Evolutionary conservation across 257 asterid genomes (phyloP).

Genomic region (Solanum rostratum): DNA sequence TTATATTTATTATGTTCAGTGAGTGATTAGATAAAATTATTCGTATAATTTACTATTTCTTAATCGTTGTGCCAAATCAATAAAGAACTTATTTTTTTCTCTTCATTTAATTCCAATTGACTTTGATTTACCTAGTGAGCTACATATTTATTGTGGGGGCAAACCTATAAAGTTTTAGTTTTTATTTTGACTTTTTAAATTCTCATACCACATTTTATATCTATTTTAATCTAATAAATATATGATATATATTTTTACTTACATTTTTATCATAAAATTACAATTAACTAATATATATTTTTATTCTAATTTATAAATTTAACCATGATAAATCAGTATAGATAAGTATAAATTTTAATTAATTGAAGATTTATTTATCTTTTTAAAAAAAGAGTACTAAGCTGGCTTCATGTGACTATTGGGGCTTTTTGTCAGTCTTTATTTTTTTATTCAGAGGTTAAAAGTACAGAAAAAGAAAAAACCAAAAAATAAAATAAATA

Average conservation of each 20-base stretch:
- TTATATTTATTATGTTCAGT: too few species aligned
- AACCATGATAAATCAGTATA: not conserved
- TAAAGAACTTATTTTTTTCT: not conserved
- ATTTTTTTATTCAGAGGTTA: not conserved
- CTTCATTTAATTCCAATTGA: not conserved
- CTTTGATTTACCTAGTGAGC: not conserved
- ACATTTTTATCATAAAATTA: too few species aligned
- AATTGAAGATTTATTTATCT: too few species aligned
- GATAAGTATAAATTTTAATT: not conserved
- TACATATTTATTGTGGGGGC: not conserved
- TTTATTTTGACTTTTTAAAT: not conserved
- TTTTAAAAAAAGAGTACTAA: not conserved
- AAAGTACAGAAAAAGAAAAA: not conserved
- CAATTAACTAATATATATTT: too few species aligned
- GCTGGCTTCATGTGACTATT: not conserved
- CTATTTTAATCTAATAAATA: too few species aligned
- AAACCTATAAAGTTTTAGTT: not conserved
- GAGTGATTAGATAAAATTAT: too few species aligned
- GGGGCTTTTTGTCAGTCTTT: not conserved
- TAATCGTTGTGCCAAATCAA: too few species aligned
- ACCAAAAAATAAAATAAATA: too few species aligned
- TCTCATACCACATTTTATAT: not conserved
- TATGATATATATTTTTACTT: too few species aligned
- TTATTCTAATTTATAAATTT: not conserved
- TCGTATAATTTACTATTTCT: too few species aligned